These are phyloP conservation scores for Cadophora sp. DNA, from an alignment of 2,329 filamentous ascomycete species.

Conservation along the genomic window DNA sequence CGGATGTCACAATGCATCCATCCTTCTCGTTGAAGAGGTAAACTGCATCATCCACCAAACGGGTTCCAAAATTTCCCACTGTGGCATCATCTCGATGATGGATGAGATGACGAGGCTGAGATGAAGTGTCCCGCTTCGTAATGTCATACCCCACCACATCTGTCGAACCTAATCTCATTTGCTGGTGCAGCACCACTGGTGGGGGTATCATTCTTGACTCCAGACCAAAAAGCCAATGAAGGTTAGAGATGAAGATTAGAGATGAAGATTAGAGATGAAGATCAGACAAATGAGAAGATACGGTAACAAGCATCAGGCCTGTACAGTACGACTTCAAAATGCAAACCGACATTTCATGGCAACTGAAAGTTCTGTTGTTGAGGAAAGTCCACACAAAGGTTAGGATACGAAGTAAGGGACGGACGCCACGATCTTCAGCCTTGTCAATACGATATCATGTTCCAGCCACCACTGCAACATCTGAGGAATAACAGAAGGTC, in stretches of 20 bases:
- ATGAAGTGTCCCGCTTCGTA: background rate
- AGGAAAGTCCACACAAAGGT: background rate
- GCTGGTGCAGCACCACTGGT: background rate
- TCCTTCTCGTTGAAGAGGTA: background rate
- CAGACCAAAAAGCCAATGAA: background rate
- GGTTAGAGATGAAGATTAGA: background rate
- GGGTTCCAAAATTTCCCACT: background rate
- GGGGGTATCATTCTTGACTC: constrained; percentile 5
- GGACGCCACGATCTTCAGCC: constrained; percentile 5
- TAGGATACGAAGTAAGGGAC: no score
- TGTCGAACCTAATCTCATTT: constrained; percentile 16
- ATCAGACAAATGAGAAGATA: background rate
- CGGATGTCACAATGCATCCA: background rate
- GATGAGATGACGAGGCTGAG: constrained; percentile 5
- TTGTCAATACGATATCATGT: constrained; percentile 11
- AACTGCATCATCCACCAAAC: background rate
- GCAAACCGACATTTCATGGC: background rate
- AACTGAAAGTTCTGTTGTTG: background rate
- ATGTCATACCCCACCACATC: constrained; percentile 1
- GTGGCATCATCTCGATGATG: background rate
- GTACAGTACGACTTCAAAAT: background rate
- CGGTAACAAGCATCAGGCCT: constrained; percentile 2
- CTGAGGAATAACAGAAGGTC: constrained; percentile 2
- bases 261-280: no score
- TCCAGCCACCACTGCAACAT: background rate